Conservation (phyloP, 2,329 filamentous ascomycete species). For the Aspergillus pseudonomiae region DNA sequence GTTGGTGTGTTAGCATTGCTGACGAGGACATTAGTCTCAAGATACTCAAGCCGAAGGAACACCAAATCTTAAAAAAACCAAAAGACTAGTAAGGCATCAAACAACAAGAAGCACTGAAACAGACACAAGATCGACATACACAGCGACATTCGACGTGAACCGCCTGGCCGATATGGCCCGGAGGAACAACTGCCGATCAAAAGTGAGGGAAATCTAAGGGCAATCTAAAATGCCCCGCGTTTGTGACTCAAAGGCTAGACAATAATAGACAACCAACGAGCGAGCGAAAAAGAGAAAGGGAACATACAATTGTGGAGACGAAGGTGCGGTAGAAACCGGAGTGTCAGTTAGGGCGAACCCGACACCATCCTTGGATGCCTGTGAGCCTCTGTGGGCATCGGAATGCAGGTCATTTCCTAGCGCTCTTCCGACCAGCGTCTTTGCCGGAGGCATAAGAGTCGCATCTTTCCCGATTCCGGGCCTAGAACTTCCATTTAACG, state of each 20-base stretch:
- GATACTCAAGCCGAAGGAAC: background rate
- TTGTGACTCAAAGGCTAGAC: background rate
- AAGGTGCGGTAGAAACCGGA: constrained; percentile 63
- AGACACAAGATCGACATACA: background rate
- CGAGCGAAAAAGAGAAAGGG: constrained; percentile 18
- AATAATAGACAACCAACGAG: constrained; percentile 22
- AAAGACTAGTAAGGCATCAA: constrained; percentile 1
- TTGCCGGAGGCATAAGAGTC: constrained; percentile 40
- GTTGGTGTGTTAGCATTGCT: constrained; percentile 22
- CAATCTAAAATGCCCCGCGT: constrained; percentile 12
- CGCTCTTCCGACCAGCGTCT: constrained; percentile 46
- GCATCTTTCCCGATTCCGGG: constrained; percentile 33
- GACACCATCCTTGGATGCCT: constrained; percentile 49
- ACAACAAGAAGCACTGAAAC: constrained; percentile 2
- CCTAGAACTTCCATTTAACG: constrained; percentile 22
- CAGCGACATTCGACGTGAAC: background rate
- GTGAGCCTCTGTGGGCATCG: constrained; percentile 40
- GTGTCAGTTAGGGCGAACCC: constrained; percentile 64
- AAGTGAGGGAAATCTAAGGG: constrained; percentile 2
- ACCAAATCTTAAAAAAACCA: background rate
- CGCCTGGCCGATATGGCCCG: constrained; percentile 9
- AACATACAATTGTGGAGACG: constrained; percentile 64
- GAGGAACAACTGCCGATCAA: constrained; percentile 9
- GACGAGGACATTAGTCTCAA: constrained; percentile 1
- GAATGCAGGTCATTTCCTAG: constrained; percentile 46